Evolutionary conservation across 2,329 filamentous ascomycete species (phyloP).

Genomic region (Mycosphaerella sp.): DNA sequence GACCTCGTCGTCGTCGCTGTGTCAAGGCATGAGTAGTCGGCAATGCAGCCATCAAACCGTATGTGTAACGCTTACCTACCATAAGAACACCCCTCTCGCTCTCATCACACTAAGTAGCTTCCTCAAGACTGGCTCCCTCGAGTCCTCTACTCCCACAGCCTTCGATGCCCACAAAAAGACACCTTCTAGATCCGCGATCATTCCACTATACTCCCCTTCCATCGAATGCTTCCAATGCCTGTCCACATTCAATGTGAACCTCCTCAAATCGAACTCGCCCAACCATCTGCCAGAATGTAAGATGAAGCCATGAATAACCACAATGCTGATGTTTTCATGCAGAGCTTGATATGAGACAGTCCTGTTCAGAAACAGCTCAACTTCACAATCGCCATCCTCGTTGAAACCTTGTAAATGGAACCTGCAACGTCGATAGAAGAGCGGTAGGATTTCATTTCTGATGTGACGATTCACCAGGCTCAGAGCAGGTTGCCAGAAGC

Average conservation of each 20-base stretch:
- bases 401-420: slow-evolving; percentile 15
- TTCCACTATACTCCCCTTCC: slow-evolving; percentile 15
- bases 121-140: slow-evolving; percentile 7
- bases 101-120: slow-evolving; percentile 10
- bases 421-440: slow-evolving; percentile 14
- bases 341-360: slow-evolving; percentile 10
- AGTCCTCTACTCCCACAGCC: slow-evolving; percentile 4
- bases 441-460: slow-evolving; percentile 6
- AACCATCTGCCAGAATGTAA: slow-evolving; percentile 11
- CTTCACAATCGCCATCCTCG: slow-evolving; percentile 13
- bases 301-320: slow-evolving; percentile 14
- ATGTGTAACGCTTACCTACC: slow-evolving; percentile 5
- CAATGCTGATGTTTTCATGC: slow-evolving; percentile 13
- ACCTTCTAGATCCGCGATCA: slow-evolving; percentile 11
- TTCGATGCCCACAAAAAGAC: slow-evolving; percentile 6
- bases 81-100: slow-evolving; percentile 9
- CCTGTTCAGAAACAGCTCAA: slow-evolving; percentile 10
- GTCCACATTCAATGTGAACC: slow-evolving; percentile 11
- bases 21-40: background rate
- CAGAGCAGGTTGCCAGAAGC: slow-evolving; percentile 10
- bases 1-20: slow-evolving; percentile 5
- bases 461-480: slow-evolving; percentile 2
- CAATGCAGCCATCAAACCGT: background rate
- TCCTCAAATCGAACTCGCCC: slow-evolving; percentile 13
- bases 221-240: slow-evolving; percentile 16